phyloP scores from a whole-genome alignment of 139 green algal species.

The Picochlorum sp. region DNA sequence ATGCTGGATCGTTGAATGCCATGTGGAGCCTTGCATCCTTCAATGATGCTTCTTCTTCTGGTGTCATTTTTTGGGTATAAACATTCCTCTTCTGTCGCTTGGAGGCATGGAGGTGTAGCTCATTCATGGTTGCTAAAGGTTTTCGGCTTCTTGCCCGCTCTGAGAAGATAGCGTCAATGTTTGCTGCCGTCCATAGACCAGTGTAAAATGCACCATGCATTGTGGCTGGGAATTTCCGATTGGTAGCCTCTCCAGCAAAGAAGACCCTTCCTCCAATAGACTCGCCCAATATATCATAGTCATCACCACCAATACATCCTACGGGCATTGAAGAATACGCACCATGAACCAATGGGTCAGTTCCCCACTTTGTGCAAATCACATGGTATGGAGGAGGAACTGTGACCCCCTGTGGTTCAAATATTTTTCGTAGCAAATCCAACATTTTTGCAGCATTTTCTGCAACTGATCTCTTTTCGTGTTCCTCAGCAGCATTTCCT shows the following conservation, averaged over 20 bases:
- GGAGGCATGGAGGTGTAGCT: no score
- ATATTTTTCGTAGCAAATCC: conserved; percentile 65
- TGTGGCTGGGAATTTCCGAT: conserved; percentile 79
- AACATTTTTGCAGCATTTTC: conserved; percentile 60
- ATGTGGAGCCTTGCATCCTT: neutral
- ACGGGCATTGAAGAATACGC: conserved; percentile 81
- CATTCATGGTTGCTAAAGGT: no score
- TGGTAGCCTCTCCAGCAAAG: conserved; percentile 89
- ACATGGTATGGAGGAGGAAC: conserved; percentile 58
- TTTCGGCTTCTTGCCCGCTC: neutral
- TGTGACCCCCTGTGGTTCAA: conserved; percentile 44
- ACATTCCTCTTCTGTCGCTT: no score
- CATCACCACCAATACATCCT: conserved; percentile 58
- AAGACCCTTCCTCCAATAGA: conserved; percentile 63
- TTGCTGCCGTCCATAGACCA: conserved; percentile 24
- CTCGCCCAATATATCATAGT: conserved; percentile 78
- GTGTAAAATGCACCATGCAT: conserved; percentile 94
- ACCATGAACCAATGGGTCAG: conserved; percentile 68
- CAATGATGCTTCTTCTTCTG: neutral
- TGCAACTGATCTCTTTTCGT: conserved; percentile 47
- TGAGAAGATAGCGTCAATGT: conserved; percentile 4
- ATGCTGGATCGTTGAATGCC: conserved; percentile 3
- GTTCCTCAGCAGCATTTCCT: conserved; percentile 42
- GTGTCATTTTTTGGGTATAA: neutral
- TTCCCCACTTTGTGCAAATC: conserved; percentile 72